These are phyloP conservation scores for Rugonectria rugulosa DNA, from an alignment of 2,329 filamentous ascomycete genomes.

Conservation along the genomic window DNA sequence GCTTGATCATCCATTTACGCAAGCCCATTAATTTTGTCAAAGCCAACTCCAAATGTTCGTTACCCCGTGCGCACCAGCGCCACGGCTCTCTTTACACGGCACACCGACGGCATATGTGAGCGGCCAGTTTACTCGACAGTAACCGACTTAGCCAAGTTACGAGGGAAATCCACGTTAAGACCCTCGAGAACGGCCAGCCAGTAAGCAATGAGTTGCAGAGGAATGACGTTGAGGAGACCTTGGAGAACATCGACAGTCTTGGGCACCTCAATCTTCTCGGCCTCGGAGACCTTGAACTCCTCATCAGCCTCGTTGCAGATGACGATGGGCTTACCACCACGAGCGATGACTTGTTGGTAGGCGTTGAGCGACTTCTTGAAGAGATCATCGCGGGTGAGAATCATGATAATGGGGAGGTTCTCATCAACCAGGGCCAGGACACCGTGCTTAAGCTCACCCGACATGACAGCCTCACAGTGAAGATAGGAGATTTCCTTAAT, in stretches of 20 bases:
- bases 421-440: constrained; percentile 97
- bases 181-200: constrained; percentile 97
- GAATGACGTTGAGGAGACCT: constrained; percentile 96
- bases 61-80: constrained; percentile 30
- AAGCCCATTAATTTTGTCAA: constrained; percentile 37
- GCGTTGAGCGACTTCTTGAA: constrained; percentile 99
- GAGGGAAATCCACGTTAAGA: constrained; percentile 97
- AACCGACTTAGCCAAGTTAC: constrained; percentile 98
- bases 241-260: constrained; percentile 95
- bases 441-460: constrained; percentile 98
- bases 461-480: constrained; percentile 99
- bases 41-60: constrained; percentile 40
- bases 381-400: constrained; percentile 92
- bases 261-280: constrained; percentile 97
- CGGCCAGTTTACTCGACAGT: constrained; percentile 84
- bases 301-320: constrained; percentile 93
- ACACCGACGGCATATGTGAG: constrained; percentile 20
- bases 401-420: constrained; percentile 99
- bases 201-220: constrained; percentile 97
- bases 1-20: constrained; percentile 33
- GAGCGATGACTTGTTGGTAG: constrained; percentile 99
- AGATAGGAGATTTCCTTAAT: constrained; percentile 99
- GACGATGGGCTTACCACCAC: constrained; percentile 94
- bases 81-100: constrained; percentile 33
- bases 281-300: constrained; percentile 88